These are phyloP conservation scores for Pilaira anomala DNA, from an alignment of 192 early-diverging fungal species.

Conservation along the genomic window DNA sequence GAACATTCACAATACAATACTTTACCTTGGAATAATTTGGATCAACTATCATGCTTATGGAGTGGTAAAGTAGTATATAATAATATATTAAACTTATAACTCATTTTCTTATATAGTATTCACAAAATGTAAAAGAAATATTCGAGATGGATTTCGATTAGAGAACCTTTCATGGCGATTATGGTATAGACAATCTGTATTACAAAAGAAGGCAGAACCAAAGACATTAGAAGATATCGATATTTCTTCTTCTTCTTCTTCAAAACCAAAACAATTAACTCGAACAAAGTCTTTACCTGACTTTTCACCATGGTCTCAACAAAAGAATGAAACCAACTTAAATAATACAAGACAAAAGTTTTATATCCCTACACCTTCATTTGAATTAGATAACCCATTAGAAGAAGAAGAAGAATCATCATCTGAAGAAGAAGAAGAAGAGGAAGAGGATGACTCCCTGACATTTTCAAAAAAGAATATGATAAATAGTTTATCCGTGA, in stretches of 20 bases:
- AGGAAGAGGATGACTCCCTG: neutral
- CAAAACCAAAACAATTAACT: neutral
- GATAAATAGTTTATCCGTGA: too few relatives aligned
- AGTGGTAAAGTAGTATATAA: slow-evolving; percentile 5
- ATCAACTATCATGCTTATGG: slow-evolving; percentile 15
- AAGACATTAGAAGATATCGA: slow-evolving; percentile 11
- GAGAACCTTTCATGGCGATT: slow-evolving; percentile 38
- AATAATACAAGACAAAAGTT: neutral
- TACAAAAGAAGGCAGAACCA: slow-evolving; percentile 11
- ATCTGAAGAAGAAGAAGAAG: neutral
- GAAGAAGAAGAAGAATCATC: too few relatives aligned
- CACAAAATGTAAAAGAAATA: slow-evolving; percentile 27
- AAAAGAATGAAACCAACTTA: neutral
- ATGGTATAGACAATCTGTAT: slow-evolving; percentile 32
- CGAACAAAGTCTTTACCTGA: slow-evolving; percentile 16
- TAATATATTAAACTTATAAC: neutral
- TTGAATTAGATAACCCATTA: too few relatives aligned
- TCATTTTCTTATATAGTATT: slow-evolving; percentile 18
- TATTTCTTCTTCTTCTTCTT: neutral
- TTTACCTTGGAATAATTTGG: slow-evolving; percentile 14
- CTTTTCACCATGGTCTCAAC: neutral
- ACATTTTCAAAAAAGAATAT: slow-evolving; percentile 15
- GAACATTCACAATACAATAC: slow-evolving; percentile 1
- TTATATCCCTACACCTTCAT: neutral
- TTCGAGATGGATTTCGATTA: slow-evolving; percentile 27